phyloP scores from a whole-genome alignment of 306 rosid species.

The Vigna nakashimae region DNA sequence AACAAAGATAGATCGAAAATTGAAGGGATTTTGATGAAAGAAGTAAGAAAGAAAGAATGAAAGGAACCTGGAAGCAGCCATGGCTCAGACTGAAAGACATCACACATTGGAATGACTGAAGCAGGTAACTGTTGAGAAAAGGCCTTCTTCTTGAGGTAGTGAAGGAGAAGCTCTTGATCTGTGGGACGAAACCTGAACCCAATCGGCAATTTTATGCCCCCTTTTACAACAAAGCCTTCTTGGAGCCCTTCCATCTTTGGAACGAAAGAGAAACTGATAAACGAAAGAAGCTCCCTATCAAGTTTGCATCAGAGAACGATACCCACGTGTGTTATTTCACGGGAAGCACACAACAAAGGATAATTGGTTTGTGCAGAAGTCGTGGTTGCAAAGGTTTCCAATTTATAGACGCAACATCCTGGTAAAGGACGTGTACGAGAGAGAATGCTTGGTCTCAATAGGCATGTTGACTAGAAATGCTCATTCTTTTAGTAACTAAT shows the following conservation, averaged over 20 bases:
- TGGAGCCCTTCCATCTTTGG: not conserved
- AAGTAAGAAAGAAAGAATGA: not conserved
- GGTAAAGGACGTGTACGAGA: too few species aligned
- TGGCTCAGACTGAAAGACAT: not conserved
- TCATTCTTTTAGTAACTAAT: not conserved
- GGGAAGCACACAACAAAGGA: not conserved
- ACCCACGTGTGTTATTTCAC: not conserved
- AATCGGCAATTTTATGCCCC: not conserved
- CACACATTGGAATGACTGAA: not conserved
- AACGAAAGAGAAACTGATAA: too few species aligned
- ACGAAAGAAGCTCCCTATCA: too few species aligned
- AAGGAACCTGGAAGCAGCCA: not conserved
- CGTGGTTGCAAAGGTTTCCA: not conserved
- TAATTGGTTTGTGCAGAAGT: not conserved
- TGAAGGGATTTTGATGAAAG: too few species aligned
- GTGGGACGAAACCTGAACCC: slow-evolving; percentile 16
- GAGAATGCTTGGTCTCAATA: not conserved
- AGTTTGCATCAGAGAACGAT: not conserved
- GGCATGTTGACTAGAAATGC: not conserved
- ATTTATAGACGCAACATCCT: not conserved
- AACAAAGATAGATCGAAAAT: too few species aligned
- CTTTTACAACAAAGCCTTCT: not conserved
- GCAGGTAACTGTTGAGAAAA: not conserved
- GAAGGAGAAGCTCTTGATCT: not conserved
- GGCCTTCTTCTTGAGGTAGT: slow-evolving; percentile 1